Evolutionary conservation across 2,329 filamentous ascomycete genomes (phyloP).

Genomic region (Cladosporium sp.): DNA sequence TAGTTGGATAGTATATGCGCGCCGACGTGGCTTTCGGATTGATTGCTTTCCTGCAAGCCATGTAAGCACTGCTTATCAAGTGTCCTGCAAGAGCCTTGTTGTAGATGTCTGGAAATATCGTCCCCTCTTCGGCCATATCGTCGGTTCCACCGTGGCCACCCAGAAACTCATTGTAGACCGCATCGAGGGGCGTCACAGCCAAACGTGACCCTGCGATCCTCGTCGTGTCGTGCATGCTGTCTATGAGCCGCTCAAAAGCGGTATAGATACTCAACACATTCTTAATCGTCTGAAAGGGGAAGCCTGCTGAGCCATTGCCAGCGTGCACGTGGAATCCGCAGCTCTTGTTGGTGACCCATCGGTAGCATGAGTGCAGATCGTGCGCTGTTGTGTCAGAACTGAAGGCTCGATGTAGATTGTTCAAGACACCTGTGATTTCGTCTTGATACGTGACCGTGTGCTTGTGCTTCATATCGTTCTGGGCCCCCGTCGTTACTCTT

Average conservation of each 20-base stretch:
- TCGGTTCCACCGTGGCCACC: too few relatives aligned
- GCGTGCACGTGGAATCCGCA: slow-evolving; percentile 21
- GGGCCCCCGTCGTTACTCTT: background rate
- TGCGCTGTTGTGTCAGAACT: background rate
- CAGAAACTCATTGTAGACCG: background rate
- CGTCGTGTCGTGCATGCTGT: slow-evolving; percentile 14
- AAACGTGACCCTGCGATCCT: slow-evolving; percentile 6
- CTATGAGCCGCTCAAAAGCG: slow-evolving; percentile 18
- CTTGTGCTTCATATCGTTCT: background rate
- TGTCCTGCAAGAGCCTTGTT: background rate
- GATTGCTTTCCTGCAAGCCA: background rate
- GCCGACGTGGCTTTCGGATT: background rate
- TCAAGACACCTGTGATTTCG: background rate
- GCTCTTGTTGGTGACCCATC: background rate
- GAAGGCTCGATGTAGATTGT: background rate
- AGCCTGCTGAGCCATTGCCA: slow-evolving; percentile 5
- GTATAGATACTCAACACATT: slow-evolving; percentile 17
- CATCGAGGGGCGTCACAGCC: background rate
- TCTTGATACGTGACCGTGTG: background rate
- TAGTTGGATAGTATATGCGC: background rate
- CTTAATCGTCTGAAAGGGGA: slow-evolving; percentile 17
- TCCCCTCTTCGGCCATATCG: background rate
- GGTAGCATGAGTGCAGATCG: background rate
- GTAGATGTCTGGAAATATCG: background rate
- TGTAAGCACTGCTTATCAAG: background rate